These are phyloP conservation scores for Aegilops tauschii DNA, from an alignment of 176 grass and related monocot genomes.

Conservation along the genomic window DNA sequence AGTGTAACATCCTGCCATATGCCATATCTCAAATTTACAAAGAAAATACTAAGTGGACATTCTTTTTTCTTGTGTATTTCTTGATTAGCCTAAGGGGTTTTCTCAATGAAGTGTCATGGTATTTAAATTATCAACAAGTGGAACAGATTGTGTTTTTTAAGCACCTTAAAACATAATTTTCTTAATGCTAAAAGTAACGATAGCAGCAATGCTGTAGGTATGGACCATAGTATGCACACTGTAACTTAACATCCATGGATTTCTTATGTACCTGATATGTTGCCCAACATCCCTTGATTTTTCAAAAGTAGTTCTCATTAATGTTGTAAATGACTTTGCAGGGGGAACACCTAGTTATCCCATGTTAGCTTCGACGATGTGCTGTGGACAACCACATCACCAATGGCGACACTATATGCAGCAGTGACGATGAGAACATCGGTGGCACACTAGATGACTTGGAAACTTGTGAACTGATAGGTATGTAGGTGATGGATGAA, in stretches of 20 bases:
- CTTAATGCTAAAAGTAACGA: no score
- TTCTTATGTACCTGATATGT: not conserved
- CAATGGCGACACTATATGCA: not conserved
- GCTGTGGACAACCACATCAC: not conserved
- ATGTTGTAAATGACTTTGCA: no score
- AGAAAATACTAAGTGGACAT: not conserved
- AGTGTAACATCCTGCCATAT: no score
- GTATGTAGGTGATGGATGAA: no score
- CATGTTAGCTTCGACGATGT: not conserved
- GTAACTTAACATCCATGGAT: no score
- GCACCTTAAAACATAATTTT: not conserved
- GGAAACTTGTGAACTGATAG: no score
- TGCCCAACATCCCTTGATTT: no score
- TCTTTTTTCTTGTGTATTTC: not conserved
- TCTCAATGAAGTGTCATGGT: not conserved
- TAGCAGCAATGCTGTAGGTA: no score
- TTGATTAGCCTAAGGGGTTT: not conserved
- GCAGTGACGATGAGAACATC: not conserved
- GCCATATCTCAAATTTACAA: no score
- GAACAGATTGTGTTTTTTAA: not conserved
- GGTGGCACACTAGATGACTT: no score
- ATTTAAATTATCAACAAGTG: conserved; percentile 4
- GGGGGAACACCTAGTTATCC: not conserved
- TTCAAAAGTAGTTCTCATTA: no score
- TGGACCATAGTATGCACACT: no score